These are phyloP conservation scores for Hymenochaete sp. DNA, from an alignment of 1,284 basidiomycete species.

Conservation along the genomic window DNA sequence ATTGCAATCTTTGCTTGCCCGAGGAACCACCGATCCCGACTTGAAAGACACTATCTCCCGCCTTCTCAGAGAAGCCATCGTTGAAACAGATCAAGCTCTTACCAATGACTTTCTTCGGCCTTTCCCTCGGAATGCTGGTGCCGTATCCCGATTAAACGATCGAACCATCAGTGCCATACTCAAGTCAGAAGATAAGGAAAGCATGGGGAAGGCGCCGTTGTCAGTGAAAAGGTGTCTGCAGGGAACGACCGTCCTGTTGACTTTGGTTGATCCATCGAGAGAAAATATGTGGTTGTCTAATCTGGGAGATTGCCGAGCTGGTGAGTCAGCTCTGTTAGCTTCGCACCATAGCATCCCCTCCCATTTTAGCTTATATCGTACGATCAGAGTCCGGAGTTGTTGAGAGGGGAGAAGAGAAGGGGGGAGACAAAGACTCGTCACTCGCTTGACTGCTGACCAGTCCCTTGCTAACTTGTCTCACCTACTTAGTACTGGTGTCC, in stretches of 20 bases:
- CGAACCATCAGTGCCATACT: constrained; percentile 22
- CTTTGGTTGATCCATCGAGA: constrained; percentile 43
- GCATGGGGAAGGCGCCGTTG: too few species aligned
- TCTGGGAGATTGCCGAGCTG: constrained; percentile 57
- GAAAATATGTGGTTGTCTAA: constrained; percentile 57
- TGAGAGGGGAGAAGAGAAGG: too few species aligned
- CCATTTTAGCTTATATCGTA: too few species aligned
- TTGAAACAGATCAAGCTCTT: constrained; percentile 36
- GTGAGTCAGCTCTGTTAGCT: constrained; percentile 27
- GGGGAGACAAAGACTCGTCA: too few species aligned
- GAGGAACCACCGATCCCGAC: constrained; percentile 27
- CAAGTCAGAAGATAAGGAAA: constrained; percentile 23
- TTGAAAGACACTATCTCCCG: constrained; percentile 38
- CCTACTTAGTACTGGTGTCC: constrained; percentile 38
- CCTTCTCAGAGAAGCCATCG: constrained; percentile 34
- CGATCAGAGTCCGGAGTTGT: too few species aligned
- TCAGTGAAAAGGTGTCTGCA: constrained; percentile 53
- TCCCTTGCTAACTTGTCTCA: constrained; percentile 2
- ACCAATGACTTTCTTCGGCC: constrained; percentile 37
- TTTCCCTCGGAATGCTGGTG: constrained; percentile 31
- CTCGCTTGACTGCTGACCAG: too few species aligned
- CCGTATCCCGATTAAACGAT: constrained; percentile 21
- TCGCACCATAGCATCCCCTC: not conserved
- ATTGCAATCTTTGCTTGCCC: constrained; percentile 32
- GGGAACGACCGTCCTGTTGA: constrained; percentile 52